Evolutionary conservation across 441 rosid species (phyloP).

Genomic region (Flueggea neowawraea): DNA sequence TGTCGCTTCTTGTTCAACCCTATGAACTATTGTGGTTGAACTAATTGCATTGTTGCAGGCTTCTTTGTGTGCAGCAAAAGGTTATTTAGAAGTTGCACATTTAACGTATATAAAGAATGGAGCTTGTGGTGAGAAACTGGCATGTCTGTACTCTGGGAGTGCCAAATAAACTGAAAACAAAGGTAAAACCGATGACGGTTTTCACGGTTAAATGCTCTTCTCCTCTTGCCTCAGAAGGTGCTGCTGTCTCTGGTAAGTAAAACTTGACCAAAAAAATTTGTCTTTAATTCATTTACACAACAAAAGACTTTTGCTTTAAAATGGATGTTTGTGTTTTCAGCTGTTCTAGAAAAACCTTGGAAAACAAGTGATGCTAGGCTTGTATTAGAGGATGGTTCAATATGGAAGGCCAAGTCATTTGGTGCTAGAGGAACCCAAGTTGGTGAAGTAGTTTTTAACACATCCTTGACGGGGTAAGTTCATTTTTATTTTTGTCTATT

Average conservation of each 20-base stretch:
- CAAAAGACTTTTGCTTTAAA: neutral
- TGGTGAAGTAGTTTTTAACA: constrained; percentile 94
- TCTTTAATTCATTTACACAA: neutral
- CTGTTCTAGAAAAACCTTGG: constrained; percentile 76
- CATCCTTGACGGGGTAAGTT: constrained; percentile 84
- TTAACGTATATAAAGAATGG: no score
- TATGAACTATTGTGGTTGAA: no score
- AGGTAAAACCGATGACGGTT: constrained; percentile 11
- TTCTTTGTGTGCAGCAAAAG: no score
- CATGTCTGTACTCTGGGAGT: no score
- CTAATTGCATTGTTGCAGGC: no score
- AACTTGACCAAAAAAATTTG: neutral
- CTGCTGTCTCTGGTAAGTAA: constrained; percentile 36
- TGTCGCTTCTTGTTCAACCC: no score
- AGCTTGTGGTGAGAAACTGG: no score
- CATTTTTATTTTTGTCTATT: no score
- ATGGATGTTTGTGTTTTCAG: constrained; percentile 18
- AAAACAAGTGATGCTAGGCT: constrained; percentile 73
- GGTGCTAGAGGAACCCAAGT: constrained; percentile 93
- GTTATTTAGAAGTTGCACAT: no score
- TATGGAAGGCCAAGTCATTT: constrained; percentile 93
- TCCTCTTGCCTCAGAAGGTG: constrained; percentile 33
- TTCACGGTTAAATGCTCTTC: constrained; percentile 47
- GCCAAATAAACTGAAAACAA: neutral
- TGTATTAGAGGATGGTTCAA: constrained; percentile 88